Evolutionary conservation across 106 monocot species (phyloP), one percentile per base, ranked within the genome.

Genomic region (Dactylorhiza incarnata): DNA sequence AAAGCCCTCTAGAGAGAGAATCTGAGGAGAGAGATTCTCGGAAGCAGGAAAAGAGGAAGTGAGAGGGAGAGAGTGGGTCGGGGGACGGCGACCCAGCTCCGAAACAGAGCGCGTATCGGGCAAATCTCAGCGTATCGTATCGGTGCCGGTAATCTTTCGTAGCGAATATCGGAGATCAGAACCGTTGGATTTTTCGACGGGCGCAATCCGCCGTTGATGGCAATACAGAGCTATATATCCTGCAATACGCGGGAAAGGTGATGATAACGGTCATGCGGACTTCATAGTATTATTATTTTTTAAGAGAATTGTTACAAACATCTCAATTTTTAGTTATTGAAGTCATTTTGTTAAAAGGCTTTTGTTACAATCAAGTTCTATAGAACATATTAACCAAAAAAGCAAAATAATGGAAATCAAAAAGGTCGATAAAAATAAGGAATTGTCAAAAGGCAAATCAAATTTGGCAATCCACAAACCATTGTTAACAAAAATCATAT

Each of bases 1-100:
- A 71, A 55, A 26, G n/a, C 7, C 46, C 43, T 3, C 8, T 26
- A 49, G 59, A 55, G 74, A 44, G 5, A 51, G 37, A 37, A 37
- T 37, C 37, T 37, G 37, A 37, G 37, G 37, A 37, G 37, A 37
- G 37, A 55, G n/a, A 65, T 71, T 59, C 45, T 24, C 37, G 53
- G 68, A 78, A 58, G 65, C 20, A 29, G 48, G 48, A 76, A 47
- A 68, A 14, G 26, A 24, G 29, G 5, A 24, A 7, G 6, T 25
- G 20, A 11, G 26, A 58, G 67, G 56, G 50, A 29, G n/a, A 45
- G 73, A 55, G 68, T 29, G 82, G 72, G 50, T 63, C 45, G n/a
- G 62, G 68, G 58, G 81, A 77, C 65, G 78, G 73, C 22, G 78
- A 78, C 74, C 67, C 78, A 67, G 54, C 67, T 69, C 58, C 71